phyloP scores from a whole-genome alignment of 768 basidiomycete species.

The Suillus occidentalis region DNA sequence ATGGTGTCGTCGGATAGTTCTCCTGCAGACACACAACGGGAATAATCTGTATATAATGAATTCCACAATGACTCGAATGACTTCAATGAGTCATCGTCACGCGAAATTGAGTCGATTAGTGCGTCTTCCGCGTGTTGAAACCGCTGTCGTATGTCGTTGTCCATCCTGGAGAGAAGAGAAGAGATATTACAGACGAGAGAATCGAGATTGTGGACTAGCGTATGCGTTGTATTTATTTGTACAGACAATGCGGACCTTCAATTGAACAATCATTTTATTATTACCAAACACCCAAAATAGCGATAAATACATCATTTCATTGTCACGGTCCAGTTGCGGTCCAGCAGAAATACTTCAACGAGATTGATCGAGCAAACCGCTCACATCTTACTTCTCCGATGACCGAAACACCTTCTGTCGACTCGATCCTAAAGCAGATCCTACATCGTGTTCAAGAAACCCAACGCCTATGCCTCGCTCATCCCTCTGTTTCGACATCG shows the following conservation, averaged over 20 bases:
- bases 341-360: no score
- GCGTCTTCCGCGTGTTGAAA: background rate
- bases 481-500: background rate
- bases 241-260: slow-evolving; percentile 11
- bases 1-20: background rate
- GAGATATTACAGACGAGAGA: no score
- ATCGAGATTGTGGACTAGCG: background rate
- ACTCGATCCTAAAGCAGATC: background rate
- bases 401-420: background rate
- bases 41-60: background rate
- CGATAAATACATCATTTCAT: no score
- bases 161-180: background rate
- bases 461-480: background rate
- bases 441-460: rapidly evolving
- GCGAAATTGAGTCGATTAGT: background rate
- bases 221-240: no score
- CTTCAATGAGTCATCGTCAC: background rate
- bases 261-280: no score
- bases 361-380: no score
- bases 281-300: no score
- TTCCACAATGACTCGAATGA: background rate
- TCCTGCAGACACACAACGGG: background rate
- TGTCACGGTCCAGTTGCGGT: no score
- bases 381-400: no score
- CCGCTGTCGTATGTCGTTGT: slow-evolving; percentile 4